Evolutionary conservation across 768 basidiomycete species (phyloP).

Genomic region (Tubosaeta sp.): DNA sequence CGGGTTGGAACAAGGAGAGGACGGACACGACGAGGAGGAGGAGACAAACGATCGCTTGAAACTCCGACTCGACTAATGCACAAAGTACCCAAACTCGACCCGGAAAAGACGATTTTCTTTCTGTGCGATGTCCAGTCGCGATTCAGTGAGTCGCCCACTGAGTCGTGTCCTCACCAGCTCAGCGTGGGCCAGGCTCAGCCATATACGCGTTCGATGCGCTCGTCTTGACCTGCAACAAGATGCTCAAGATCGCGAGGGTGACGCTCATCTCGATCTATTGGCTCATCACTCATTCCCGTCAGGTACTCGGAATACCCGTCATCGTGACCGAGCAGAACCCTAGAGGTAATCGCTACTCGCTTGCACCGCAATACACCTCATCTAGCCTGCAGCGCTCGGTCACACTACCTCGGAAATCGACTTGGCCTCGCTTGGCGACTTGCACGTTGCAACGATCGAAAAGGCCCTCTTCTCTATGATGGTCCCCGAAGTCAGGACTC

Average conservation of each 20-base stretch:
- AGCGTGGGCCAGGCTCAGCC: slow-evolving; percentile 34
- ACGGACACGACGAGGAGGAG: slow-evolving; percentile 27
- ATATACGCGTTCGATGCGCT: slow-evolving; percentile 73
- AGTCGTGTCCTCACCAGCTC: not conserved
- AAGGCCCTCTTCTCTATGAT: slow-evolving; percentile 89
- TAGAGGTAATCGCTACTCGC: slow-evolving; percentile 44
- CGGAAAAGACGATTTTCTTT: slow-evolving; percentile 52
- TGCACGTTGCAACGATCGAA: slow-evolving; percentile 59
- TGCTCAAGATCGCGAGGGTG: slow-evolving; percentile 73
- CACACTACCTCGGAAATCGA: slow-evolving; percentile 61
- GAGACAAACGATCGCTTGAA: slow-evolving; percentile 6
- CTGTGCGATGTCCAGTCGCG: slow-evolving; percentile 81
- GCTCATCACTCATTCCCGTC: not conserved
- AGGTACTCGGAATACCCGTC: slow-evolving; percentile 67
- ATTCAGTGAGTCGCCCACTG: slow-evolving; percentile 49
- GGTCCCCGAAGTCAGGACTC: slow-evolving; percentile 54
- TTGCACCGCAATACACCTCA: slow-evolving; percentile 3
- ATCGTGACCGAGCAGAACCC: slow-evolving; percentile 85
- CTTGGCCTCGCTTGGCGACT: slow-evolving; percentile 46
- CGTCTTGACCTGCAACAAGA: slow-evolving; percentile 65
- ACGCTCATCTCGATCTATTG: not conserved
- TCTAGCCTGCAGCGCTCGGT: slow-evolving; percentile 52
- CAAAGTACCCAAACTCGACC: slow-evolving; percentile 35
- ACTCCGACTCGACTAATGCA: slow-evolving; percentile 26
- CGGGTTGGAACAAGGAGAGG: slow-evolving; percentile 27